Conservation (phyloP, 2,329 filamentous ascomycete species). For the Cordyceps tenuipes region DNA sequence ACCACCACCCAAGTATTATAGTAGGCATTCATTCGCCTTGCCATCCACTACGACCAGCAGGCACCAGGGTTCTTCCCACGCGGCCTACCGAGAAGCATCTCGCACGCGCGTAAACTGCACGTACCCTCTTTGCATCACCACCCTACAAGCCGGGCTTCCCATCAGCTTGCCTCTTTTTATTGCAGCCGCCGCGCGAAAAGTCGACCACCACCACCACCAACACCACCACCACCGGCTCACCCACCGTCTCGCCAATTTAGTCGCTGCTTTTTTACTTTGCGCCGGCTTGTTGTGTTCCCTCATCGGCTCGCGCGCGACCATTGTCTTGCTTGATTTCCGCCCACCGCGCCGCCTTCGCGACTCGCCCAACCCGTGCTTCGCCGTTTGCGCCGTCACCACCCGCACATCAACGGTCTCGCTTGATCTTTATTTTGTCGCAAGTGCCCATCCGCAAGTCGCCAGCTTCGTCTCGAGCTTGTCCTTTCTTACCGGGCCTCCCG, state of each 20-base stretch:
- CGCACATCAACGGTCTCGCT: neutral
- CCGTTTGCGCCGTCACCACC: neutral
- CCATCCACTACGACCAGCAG: neutral
- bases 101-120: constrained; percentile 12
- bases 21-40: too few species aligned
- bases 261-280: neutral
- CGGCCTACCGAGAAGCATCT: constrained; percentile 9
- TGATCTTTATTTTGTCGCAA: neutral
- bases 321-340: neutral
- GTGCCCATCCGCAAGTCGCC: neutral
- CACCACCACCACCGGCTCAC: neutral
- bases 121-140: constrained; percentile 4
- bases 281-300: neutral
- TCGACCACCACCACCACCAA: neutral
- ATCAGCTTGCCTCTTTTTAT: neutral
- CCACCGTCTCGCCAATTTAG: neutral
- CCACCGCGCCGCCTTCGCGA: neutral
- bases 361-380: neutral
- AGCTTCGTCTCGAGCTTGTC: neutral
- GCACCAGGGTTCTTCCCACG: neutral
- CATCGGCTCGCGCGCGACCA: neutral
- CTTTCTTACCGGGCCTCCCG: neutral
- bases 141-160: constrained; percentile 4
- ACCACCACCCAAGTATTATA: too few species aligned
- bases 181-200: neutral